These are phyloP conservation scores for Fraxinus sp. DNA, from an alignment of 305 asterid genomes.

Conservation along the genomic window DNA sequence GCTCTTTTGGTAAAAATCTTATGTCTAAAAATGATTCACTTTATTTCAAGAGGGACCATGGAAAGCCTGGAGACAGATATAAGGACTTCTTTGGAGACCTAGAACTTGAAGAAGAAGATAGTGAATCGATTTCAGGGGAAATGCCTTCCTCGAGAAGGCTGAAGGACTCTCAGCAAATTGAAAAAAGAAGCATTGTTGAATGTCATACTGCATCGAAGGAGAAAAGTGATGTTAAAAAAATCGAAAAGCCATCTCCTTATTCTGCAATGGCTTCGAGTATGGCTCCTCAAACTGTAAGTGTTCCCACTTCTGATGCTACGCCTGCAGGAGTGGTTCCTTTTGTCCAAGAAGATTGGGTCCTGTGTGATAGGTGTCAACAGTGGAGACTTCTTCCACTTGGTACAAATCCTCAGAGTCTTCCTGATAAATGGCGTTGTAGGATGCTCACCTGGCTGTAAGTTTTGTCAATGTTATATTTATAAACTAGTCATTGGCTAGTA, in stretches of 20 bases:
- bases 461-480: constrained; percentile 11
- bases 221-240: constrained; percentile 33
- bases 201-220: constrained; percentile 43
- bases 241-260: constrained; percentile 41
- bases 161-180: constrained; percentile 7
- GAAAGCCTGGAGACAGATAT: constrained; percentile 34
- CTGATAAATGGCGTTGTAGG: constrained; percentile 86
- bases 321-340: constrained; percentile 53
- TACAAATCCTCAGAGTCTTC: constrained; percentile 73
- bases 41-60: background rate
- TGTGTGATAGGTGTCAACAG: constrained; percentile 74
- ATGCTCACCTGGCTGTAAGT: constrained; percentile 99
- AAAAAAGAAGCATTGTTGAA: constrained; percentile 36
- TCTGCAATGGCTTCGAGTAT: constrained; percentile 40
- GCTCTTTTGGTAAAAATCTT: background rate
- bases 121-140: constrained; percentile 51
- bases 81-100: constrained; percentile 52
- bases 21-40: background rate
- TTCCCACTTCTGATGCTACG: constrained; percentile 49
- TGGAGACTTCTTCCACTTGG: constrained; percentile 98
- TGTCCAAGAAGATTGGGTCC: constrained; percentile 85
- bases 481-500: background rate
- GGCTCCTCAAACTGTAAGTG: constrained; percentile 34
- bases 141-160: background rate
- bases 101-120: constrained; percentile 46